Conservation (phyloP, 208 protist genomes). For the Novymonas esmeraldas region DNA sequence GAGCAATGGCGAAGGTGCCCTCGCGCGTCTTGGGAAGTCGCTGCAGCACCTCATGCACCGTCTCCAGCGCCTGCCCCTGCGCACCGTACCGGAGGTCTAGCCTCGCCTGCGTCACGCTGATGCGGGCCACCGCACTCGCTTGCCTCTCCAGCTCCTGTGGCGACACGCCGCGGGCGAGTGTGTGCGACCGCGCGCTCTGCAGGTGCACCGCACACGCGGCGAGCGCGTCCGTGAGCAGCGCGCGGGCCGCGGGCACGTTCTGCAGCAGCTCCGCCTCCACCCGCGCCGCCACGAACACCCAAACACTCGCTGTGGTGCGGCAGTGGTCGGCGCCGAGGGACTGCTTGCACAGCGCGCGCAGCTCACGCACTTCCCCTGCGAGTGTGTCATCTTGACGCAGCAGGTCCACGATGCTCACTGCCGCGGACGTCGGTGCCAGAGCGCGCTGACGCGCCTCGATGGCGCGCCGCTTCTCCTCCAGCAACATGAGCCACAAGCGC, state of each 20-base stretch:
- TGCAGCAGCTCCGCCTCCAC: conserved; percentile 58
- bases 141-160: conserved; percentile 50
- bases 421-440: conserved; percentile 1
- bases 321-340: conserved; percentile 57
- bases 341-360: conserved; percentile 48
- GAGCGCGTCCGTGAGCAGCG: conserved; percentile 39
- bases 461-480: conserved; percentile 40
- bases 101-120: conserved; percentile 34
- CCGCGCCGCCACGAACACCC: conserved; percentile 63
- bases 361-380: conserved; percentile 19
- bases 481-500: conserved; percentile 70
- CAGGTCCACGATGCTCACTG: conserved; percentile 3
- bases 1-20: conserved; percentile 49
- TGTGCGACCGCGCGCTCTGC: conserved; percentile 12
- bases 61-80: conserved; percentile 54
- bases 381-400: conserved; percentile 22
- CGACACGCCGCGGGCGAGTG: conserved; percentile 14
- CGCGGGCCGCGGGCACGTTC: conserved; percentile 33
- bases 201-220: conserved; percentile 24
- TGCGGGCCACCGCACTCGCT: conserved; percentile 39
- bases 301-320: conserved; percentile 40
- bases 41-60: conserved; percentile 64
- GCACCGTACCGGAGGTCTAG: conserved; percentile 35
- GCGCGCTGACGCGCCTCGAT: conserved; percentile 15
- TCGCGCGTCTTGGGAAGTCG: conserved; percentile 67